Evolutionary conservation across 1,284 basidiomycete species (phyloP).

Genomic region (Puccinia hordei): DNA sequence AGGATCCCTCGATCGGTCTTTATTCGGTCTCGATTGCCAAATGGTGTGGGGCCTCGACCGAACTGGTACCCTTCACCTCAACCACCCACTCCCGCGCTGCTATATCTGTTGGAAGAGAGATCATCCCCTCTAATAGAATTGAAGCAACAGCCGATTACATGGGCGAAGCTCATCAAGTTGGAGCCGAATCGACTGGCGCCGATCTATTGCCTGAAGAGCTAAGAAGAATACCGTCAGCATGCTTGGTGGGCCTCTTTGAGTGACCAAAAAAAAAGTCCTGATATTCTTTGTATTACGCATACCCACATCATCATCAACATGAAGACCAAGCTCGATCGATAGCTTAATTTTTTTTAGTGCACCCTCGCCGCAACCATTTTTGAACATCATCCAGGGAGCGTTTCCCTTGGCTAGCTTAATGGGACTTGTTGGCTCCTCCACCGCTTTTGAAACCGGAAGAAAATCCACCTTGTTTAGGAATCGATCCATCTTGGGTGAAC

Average conservation of each 20-base stretch:
- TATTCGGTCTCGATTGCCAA: constrained; percentile 34
- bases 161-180: not conserved
- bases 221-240: constrained; percentile 38
- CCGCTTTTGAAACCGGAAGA: constrained; percentile 48
- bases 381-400: not conserved
- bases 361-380: constrained; percentile 21
- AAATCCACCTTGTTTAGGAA: constrained; percentile 28
- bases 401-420: constrained; percentile 24
- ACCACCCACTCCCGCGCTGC: constrained; percentile 20
- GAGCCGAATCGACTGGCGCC: not conserved
- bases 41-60: constrained; percentile 23
- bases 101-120: constrained; percentile 42
- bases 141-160: not conserved
- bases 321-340: constrained; percentile 27
- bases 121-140: constrained; percentile 4
- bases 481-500: constrained; percentile 29
- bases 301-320: not conserved
- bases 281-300: not conserved
- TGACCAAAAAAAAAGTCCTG: not conserved
- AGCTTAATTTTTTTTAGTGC: constrained; percentile 44
- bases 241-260: not conserved
- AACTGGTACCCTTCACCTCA: constrained; percentile 19
- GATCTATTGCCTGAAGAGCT: constrained; percentile 32
- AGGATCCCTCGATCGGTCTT: constrained; percentile 18
- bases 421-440: constrained; percentile 43